Conservation (phyloP, 352 stramenopile genomes). For the Pythium folliculosum region DNA sequence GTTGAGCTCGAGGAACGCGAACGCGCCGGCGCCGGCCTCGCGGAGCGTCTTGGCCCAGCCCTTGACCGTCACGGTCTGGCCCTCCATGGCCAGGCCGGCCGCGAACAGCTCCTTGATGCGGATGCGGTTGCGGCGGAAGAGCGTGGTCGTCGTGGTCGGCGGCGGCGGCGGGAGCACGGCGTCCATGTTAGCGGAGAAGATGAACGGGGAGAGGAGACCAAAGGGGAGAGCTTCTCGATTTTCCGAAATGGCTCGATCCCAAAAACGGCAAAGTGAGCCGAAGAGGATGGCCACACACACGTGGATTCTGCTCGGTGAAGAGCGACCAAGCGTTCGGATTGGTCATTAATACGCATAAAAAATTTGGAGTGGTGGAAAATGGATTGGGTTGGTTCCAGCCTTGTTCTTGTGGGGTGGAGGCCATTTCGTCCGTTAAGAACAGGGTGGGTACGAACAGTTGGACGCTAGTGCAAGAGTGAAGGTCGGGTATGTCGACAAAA, state of each 20-base stretch:
- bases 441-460: not conserved
- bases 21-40: slow-evolving; percentile 84
- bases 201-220: not conserved
- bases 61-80: slow-evolving; percentile 90
- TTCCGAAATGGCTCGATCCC: slow-evolving; percentile 17
- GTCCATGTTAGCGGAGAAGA: slow-evolving; percentile 28
- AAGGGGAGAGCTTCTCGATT: not conserved
- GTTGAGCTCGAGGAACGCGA: slow-evolving; percentile 95
- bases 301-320: not conserved
- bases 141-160: slow-evolving; percentile 47
- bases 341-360: slow-evolving; percentile 6
- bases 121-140: slow-evolving; percentile 83
- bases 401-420: slow-evolving; percentile 6
- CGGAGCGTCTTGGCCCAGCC: slow-evolving; percentile 94
- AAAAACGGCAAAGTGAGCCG: not conserved
- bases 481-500: not conserved
- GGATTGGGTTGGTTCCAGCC: not conserved
- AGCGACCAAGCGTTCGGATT: not conserved
- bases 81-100: slow-evolving; percentile 61
- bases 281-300: not conserved
- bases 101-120: slow-evolving; percentile 83
- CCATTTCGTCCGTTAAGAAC: not conserved
- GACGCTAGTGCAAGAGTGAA: not conserved
- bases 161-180: slow-evolving; percentile 47
- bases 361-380: not conserved